Evolutionary conservation across 768 basidiomycete species (phyloP).

Genomic region (Termitomyces sp.): DNA sequence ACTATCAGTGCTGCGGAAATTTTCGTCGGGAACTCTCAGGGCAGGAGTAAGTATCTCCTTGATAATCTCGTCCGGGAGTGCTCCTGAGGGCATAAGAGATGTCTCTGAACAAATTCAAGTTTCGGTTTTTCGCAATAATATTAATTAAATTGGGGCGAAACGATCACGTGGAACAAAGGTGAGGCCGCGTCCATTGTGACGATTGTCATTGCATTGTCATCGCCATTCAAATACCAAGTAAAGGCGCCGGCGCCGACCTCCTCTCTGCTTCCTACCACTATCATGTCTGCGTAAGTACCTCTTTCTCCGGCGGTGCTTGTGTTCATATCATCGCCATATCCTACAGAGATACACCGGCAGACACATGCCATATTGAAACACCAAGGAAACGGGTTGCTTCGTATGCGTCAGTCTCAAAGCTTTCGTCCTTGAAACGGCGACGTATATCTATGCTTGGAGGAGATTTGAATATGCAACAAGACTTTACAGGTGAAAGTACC

Average conservation of each 20-base stretch:
- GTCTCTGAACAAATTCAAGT: no score
- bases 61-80: conserved; percentile 7
- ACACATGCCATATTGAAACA: conserved; percentile 13
- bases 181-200: not conserved
- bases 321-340: not conserved
- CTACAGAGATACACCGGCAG: conserved; percentile 1
- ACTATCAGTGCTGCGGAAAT: not conserved
- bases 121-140: no score
- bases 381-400: conserved; percentile 31
- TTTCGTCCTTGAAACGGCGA: conserved; percentile 37
- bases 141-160: not conserved
- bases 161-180: not conserved
- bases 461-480: conserved; percentile 30
- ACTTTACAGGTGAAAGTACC: conserved; percentile 3
- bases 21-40: conserved; percentile 3
- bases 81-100: not conserved
- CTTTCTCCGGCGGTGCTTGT: not conserved
- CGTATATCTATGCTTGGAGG: conserved; percentile 34
- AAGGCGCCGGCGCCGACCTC: not conserved
- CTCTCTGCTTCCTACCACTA: not conserved
- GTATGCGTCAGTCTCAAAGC: conserved; percentile 31
- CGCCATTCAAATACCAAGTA: not conserved
- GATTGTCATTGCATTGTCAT: not conserved
- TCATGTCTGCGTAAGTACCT: conserved; percentile 2
- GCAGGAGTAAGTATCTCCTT: conserved; percentile 8